Base-by-base conservation (phyloP, 140 eudicot genomes). In the Ambrosia hybrid region DNA sequence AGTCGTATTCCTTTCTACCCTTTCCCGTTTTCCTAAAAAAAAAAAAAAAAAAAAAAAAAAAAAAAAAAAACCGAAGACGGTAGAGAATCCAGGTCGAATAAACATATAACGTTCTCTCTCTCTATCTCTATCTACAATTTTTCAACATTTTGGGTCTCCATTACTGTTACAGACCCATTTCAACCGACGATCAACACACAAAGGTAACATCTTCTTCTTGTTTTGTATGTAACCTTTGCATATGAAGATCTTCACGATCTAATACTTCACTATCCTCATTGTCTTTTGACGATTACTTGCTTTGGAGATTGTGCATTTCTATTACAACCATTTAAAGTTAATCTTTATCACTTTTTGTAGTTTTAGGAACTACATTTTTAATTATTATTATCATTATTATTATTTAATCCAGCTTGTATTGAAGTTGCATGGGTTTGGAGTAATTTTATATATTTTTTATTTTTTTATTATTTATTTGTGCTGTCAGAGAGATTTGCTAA, bases 371-470 rank as follows among this genome's bases (percentile, higher is more conserved):
- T 43, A 14, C 21, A 30, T 21, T 21, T 21, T 21, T 21, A 21
- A 21, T 21, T 21, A 21, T 21, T 21, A 21, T 21, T 21, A 21
- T 21, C 26, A 21, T 21, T 21, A 21, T 66, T 65, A 52, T 9
- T 55, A 21, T 53, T 39, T 17, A 52, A n/a, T 65, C 45, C 41
- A 11, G 36, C 9, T 9, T 74, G 73, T 56, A 58, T 57, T 67
- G 62, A 67, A 62, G 72, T 14, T 77, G 81, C 81, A 77, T 77
- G 81, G 30, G 41, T 70, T 26, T 55, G 17, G 56, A 37, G 13
- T 70, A 51, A 60, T 21, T 37, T 16, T 49, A 48, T 60, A 45
- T 77, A 77, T 70, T 59, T 70, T 41, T 41, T 48, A 10, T 45
- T 45, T 46, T 0, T 46, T 48, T 48, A 43, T 37, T 71, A 43